Evolutionary conservation across 108 stramenopile genomes (phyloP), one percentile per base, ranked within the genome.

Genomic region (Fistulifera pelliculosa): DNA sequence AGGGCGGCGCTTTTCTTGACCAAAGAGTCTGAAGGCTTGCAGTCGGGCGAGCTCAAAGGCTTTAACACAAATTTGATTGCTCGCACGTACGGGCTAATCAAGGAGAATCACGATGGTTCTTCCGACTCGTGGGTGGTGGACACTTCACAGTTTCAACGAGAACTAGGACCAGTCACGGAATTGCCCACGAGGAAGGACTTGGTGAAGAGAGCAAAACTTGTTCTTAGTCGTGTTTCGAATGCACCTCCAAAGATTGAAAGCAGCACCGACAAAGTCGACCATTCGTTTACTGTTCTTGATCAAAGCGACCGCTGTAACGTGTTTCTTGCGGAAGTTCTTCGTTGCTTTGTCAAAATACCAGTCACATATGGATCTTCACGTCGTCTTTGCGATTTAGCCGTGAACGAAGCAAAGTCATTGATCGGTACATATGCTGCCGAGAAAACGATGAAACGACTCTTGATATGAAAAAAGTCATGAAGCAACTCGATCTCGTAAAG

Each of bases 181-280:
- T 62, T 90, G n/a, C 90, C 90, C 15, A 40, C 75, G 3, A 73
- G 69, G 48, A 87, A 87, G 44, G 77, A 79, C 39, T 50, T 91
- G 17, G 23, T 70, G 7, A 85, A 73, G 59, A 66, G 90, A n/a
- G 74, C 77, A 39, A 84, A 78, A 52, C 38, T 69, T 25, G 68
- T 81, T n/a, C 47, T 81, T 43, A 47, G 63, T 21, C 39, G 40
- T 11, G 49, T 52, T 25, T 41, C 56, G 1, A 18, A 50, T 39
- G 23, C 27, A 11, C 23, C 49, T 14, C 21, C 47, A 22, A 19
- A 31, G 3, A 53, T 23, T 10, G 47, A 39, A 19, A 49, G 51
- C 42, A 41, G 44, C 17, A 47, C 49, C 4, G 19, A 58, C 42
- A 39, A 25, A n/a, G 24, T 27, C 6, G 45, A 49, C 1, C 38